Base-by-base conservation (phyloP, 139 green algal species). In the Prasinococcaceae sp. region DNA sequence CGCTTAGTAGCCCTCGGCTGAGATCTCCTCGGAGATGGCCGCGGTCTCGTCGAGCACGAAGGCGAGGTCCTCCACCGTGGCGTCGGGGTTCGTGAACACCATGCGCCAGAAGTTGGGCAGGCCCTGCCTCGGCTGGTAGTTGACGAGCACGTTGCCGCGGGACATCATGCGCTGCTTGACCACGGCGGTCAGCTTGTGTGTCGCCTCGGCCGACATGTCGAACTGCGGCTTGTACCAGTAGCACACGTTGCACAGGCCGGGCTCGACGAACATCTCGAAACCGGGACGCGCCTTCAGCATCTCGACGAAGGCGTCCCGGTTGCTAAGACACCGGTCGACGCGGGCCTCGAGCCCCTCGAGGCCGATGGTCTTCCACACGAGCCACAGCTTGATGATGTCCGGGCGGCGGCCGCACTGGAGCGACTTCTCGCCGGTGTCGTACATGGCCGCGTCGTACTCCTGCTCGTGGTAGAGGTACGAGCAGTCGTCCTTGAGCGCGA, bases 51-150 rank as follows among this genome's bases (percentile, higher is more conserved):
- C n/a, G n/a, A n/a, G n/a, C n/a, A n/a, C n/a, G n/a, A n/a, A n/a
- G n/a, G n/a, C n/a, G n/a, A n/a, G n/a, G n/a, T n/a, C n/a, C n/a
- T n/a, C n/a, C n/a, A n/a, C n/a, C n/a, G n/a, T n/a, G n/a, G n/a
- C n/a, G n/a, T n/a, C n/a, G n/a, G n/a, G n/a, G n/a, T n/a, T n/a
- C n/a, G n/a, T n/a, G 14, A 53, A 53, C 9, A 53, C 46, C 6
- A 53, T 53, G 6, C 46, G 8, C 6, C 36, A 53, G 12, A 53
- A 53, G 29, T 53, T 53, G 14, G 46, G 46, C 28, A 10, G 9
- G 29, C 46, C 46, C 17, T 53, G 20, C 9, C 36, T n/a, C 6
- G 46, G 29, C 19, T 53, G 46, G 46, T 47, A 53, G 6, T 22
- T 22, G 19, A 53, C 39, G 8, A 53, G 27, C 20, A 23, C 46